Percentiles rank a stretch among this genome's conserved stretches.
phyloP scores from a whole-genome alignment of 2,329 filamentous ascomycete species.

The Colletotrichum paranaense region DNA sequence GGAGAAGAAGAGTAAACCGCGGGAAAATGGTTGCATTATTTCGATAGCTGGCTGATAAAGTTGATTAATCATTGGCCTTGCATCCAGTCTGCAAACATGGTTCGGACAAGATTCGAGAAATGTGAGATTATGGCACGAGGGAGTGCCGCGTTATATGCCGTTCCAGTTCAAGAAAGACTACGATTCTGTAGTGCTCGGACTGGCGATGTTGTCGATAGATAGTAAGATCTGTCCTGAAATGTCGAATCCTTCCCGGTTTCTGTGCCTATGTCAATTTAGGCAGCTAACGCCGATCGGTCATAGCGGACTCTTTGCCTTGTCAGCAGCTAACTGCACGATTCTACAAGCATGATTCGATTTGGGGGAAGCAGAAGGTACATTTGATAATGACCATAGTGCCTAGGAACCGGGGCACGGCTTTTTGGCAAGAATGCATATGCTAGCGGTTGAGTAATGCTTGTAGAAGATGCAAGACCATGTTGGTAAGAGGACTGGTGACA shows the following conservation, averaged over 20 bases:
- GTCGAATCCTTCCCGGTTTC: not conserved
- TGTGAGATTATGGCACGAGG: fast-evolving
- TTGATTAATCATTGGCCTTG: too few relatives aligned
- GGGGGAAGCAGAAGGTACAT: not conserved
- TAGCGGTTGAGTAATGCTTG: too few relatives aligned
- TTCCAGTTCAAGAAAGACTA: not conserved
- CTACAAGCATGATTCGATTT: not conserved
- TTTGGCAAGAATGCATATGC: too few relatives aligned
- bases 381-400: too few relatives aligned
- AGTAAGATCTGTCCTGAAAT: not conserved
- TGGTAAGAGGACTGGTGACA: too few relatives aligned
- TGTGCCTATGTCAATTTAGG: not conserved
- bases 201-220: not conserved
- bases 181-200: not conserved
- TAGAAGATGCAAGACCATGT: too few relatives aligned
- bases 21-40: not conserved
- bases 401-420: too few relatives aligned
- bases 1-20: not conserved
- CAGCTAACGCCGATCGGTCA: not conserved
- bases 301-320: not conserved
- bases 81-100: too few relatives aligned
- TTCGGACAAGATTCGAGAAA: too few relatives aligned
- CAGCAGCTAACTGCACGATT: not conserved
- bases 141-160: not conserved
- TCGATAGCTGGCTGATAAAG: too few relatives aligned